Conservation (phyloP, 1,284 basidiomycete genomes). For the Ganoderma sp. region DNA sequence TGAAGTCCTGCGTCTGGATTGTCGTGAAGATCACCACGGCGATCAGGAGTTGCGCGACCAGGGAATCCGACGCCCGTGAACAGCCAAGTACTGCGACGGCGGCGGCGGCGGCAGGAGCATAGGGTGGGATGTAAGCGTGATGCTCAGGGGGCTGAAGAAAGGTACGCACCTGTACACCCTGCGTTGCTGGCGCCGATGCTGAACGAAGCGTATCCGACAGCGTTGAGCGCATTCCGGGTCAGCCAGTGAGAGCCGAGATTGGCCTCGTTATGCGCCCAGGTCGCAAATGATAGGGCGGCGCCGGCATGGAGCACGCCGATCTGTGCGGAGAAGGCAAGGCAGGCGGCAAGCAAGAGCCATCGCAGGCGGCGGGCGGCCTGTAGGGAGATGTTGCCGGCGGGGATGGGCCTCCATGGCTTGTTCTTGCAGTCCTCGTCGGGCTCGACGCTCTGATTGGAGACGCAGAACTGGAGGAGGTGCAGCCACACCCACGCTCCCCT, state of each 20-base stretch:
- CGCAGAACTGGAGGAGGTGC: slow-evolving; percentile 49
- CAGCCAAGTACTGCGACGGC: not conserved
- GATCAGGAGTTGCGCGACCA: slow-evolving; percentile 35
- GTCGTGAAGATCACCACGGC: slow-evolving; percentile 43
- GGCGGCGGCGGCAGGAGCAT: not conserved
- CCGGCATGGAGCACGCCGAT: slow-evolving; percentile 29
- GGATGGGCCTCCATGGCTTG: slow-evolving; percentile 52
- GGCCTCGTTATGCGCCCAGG: slow-evolving; percentile 45
- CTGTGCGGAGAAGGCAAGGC: slow-evolving; percentile 37
- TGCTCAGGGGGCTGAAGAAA: not conserved
- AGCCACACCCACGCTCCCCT: slow-evolving; percentile 49
- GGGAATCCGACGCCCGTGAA: slow-evolving; percentile 22
- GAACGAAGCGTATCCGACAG: slow-evolving; percentile 39
- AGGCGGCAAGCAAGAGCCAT: slow-evolving; percentile 44
- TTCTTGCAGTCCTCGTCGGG: slow-evolving; percentile 50
- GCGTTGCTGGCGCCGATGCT: slow-evolving; percentile 31
- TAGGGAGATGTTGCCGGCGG: slow-evolving; percentile 47
- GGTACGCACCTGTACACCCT: slow-evolving; percentile 18
- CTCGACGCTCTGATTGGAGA: slow-evolving; percentile 50
- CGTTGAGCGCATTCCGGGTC: slow-evolving; percentile 45
- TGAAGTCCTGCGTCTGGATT: slow-evolving; percentile 50
- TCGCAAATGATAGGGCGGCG: slow-evolving; percentile 38
- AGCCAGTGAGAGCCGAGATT: slow-evolving; percentile 43
- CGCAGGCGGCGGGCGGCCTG: slow-evolving; percentile 42
- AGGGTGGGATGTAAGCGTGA: not conserved